Base-by-base conservation (phyloP, 2,329 filamentous ascomycete species). In the Tolypocladium tundrense region DNA sequence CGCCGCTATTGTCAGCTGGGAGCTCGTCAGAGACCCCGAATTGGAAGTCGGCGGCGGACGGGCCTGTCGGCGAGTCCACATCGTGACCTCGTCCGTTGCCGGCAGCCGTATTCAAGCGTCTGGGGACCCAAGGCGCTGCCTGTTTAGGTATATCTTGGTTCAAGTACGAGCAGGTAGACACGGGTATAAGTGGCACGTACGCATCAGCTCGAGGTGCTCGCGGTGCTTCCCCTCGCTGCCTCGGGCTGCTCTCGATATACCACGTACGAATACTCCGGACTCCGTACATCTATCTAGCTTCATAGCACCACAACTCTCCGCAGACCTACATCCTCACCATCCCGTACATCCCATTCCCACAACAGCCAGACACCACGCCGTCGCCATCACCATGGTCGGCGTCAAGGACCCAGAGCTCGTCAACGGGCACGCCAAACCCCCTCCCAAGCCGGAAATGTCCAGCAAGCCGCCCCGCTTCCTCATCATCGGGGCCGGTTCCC, bases 401-500 rank as follows among this genome's bases (percentile, higher is more conserved):
- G 57, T 65, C 54, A 59, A 54, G 51, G 60, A 62, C 51, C 62
- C 64, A 59, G 68, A 61, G 54, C 61, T 72, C 59, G 60, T 66
- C 58, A 56, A 57, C 57, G 53, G 53, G 63, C 31, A 59, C 57
- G 43, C 55, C 57, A 52, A 59, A 45, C 67, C 73, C 6, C 74
- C 73, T 24, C 73, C 73, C 11, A 75, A 72, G 52, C 77, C 77
- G 10, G 68, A 73, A 50, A 72, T 75, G 68, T 81, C 81, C 3
- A 68, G 72, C 7, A 73, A 68, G 39, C 79, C 83, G 31, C 83
- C 86, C 3, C 84, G 87, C 55, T 84, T 95, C 66, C 79, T 95
- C 57, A 82, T 96, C 66, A 86, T 96, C 64, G 91, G 91, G 24
- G 91, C 90, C 9, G 91, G 91, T 40, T 90, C 88, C 53, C 85